Conservation (phyloP, 371 early-diverging fungal species). For the Haplosporangium sp. region DNA sequence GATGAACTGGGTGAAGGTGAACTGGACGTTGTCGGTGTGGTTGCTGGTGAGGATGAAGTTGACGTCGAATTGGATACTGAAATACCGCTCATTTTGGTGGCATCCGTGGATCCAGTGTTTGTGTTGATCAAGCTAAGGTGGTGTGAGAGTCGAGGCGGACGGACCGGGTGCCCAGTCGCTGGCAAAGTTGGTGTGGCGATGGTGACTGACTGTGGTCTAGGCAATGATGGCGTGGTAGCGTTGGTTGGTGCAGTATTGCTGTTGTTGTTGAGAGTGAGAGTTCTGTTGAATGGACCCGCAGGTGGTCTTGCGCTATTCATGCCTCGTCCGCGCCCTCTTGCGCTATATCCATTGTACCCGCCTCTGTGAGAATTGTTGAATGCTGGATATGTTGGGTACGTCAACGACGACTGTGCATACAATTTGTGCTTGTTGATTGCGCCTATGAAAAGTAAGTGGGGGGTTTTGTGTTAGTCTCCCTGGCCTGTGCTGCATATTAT, state of each 20-base stretch:
- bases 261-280: conserved; percentile 38
- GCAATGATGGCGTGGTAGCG: neutral
- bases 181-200: conserved; percentile 1
- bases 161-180: neutral
- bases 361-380: conserved; percentile 10
- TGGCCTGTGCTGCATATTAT: neutral
- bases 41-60: neutral
- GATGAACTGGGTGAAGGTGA: neutral
- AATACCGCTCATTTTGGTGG: neutral
- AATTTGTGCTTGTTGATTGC: conserved; percentile 50
- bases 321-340: conserved; percentile 33
- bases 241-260: neutral
- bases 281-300: conserved; percentile 22
- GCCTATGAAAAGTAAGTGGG: conserved; percentile 8
- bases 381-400: conserved; percentile 5
- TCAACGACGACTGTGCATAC: conserved; percentile 8
- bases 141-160: conserved; percentile 25
- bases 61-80: conserved; percentile 3
- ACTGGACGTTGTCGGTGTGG: neutral
- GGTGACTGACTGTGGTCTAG: neutral
- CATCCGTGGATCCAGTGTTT: neutral
- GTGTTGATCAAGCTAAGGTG: conserved; percentile 42
- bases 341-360: conserved; percentile 13
- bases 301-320: conserved; percentile 6
- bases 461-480: neutral